Base-by-base conservation (phyloP, 257 asterid species). In the Euphrasia confusa region DNA sequence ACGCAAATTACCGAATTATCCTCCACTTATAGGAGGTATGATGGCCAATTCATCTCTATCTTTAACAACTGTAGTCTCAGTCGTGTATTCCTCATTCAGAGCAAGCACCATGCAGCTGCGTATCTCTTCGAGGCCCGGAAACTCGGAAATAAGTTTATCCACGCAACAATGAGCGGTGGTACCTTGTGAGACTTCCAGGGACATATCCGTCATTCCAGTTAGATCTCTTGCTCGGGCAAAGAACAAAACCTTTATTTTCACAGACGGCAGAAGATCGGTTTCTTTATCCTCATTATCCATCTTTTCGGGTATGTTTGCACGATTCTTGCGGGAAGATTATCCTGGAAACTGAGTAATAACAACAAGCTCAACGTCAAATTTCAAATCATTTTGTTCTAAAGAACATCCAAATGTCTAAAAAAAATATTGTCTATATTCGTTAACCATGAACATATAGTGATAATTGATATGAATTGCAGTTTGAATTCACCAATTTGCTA, bases 1-100 rank as follows among this genome's bases (percentile, higher is more conserved):
- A 37, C 42, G 42, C 11, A 8, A 7, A 37, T 37, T 37, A 0
- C 42, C 42, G 7, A 37, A 37, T 72, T 92, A 89, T 3, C 98
- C 97, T 52, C 97, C 97, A 66, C 97, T 92, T 67, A 86, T 92
- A 61, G 97, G 98, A 70, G 97, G 97, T 71, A 92, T 92, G 70
- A 92, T 89, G 21, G 97, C 99, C 72, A 92, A 73, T 73, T 84
- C 96, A 73, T 92, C 99, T 65, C 82, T 68, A 66, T 89, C 86
- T 67, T 84, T 80, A 48, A 89, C 90, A 61, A 77, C 69, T 13
- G 83, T 71, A 27, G 95, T 77, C 49, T 83, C 95, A 1, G 72
- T 65, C 18, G 84, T 69, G 75, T 89, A 92, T 71, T 92, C 97
- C 77, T 86, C 92, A 33, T 89, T 84, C 2, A 87, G 73, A 45